A percentile compares a stretch with the other conserved stretches of the same genome.
phyloP scores from a whole-genome alignment of 225 moss, liverwort and hornwort species.

The Marchantia polymorpha region DNA sequence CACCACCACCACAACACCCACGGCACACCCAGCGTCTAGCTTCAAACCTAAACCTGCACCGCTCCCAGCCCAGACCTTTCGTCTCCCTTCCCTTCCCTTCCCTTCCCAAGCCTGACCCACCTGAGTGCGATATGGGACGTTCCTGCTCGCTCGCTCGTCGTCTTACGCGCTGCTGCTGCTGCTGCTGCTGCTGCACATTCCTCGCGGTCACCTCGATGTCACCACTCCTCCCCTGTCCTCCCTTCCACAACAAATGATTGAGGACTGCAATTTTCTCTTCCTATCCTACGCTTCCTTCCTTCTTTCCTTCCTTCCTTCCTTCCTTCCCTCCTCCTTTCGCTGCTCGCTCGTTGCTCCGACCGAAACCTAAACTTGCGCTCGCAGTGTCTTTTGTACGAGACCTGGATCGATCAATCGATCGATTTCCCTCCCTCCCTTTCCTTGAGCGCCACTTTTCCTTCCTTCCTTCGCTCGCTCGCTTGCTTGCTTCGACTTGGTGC shows the following conservation, averaged over 20 bases:
- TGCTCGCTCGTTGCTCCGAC: not conserved
- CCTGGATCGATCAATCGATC: not conserved
- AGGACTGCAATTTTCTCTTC: too few relatives aligned
- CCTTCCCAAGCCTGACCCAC: too few relatives aligned
- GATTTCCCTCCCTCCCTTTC: too few relatives aligned
- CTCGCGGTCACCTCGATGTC: not conserved
- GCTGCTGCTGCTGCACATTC: not conserved
- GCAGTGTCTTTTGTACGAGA: not conserved
- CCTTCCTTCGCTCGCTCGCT: not conserved
- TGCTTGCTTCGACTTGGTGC: too few relatives aligned
- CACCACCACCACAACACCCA: not conserved
- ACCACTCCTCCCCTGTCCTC: not conserved
- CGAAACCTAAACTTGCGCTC: conserved; percentile 11
- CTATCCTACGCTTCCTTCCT: too few relatives aligned
- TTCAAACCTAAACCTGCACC: conserved; percentile 14
- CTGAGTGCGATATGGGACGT: too few relatives aligned
- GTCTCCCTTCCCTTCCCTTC: too few relatives aligned
- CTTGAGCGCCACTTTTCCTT: conserved; percentile 6
- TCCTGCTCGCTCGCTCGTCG: not conserved
- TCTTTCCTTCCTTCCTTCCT: too few relatives aligned
- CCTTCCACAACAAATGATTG: not conserved
- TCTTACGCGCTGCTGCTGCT: not conserved
- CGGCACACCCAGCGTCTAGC: not conserved
- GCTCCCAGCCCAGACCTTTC: not conserved
- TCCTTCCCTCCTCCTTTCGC: too few relatives aligned